Conservation (phyloP, 768 basidiomycete species). For the Hericium alpestre region DNA sequence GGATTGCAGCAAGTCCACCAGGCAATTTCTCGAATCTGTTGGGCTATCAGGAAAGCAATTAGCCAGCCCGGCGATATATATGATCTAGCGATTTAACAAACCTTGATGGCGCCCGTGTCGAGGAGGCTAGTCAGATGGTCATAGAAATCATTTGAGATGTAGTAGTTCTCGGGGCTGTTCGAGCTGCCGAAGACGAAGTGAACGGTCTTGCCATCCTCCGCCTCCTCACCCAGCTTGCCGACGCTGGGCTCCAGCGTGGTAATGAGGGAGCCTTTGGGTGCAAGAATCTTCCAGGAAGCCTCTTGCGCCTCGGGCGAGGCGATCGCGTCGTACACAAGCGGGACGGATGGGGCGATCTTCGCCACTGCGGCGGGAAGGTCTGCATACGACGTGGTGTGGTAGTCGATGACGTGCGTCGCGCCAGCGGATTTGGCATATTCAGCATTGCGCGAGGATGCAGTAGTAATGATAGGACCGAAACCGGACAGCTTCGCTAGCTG, state of each 20-base stretch:
- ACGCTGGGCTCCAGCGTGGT: background rate
- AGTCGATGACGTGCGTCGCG: conserved; percentile 15
- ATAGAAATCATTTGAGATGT: conserved; percentile 2
- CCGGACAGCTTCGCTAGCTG: conserved; percentile 13
- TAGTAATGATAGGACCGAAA: conserved; percentile 12
- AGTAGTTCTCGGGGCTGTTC: background rate
- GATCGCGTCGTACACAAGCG: conserved; percentile 12
- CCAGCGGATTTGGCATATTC: conserved; percentile 5
- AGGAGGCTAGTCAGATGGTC: background rate
- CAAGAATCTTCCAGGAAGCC: conserved; percentile 8
- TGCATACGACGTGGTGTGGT: conserved; percentile 4
- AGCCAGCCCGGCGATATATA: conserved; percentile 6
- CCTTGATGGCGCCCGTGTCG: conserved; percentile 5
- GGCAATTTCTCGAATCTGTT: conserved; percentile 13
- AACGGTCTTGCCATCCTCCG: background rate
- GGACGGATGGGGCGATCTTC: conserved; percentile 7
- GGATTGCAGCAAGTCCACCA: conserved; percentile 15
- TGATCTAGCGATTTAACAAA: background rate
- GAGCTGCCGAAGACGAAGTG: background rate
- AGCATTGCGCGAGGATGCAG: conserved; percentile 7
- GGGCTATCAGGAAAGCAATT: conserved; percentile 9
- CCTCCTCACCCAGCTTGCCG: background rate
- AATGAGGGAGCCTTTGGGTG: conserved; percentile 7
- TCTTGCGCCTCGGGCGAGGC: conserved; percentile 8
- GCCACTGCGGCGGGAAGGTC: conserved; percentile 3